These are phyloP conservation scores for Penicillium crustosum DNA, from an alignment of 2,329 filamentous ascomycete species.

Conservation along the genomic window DNA sequence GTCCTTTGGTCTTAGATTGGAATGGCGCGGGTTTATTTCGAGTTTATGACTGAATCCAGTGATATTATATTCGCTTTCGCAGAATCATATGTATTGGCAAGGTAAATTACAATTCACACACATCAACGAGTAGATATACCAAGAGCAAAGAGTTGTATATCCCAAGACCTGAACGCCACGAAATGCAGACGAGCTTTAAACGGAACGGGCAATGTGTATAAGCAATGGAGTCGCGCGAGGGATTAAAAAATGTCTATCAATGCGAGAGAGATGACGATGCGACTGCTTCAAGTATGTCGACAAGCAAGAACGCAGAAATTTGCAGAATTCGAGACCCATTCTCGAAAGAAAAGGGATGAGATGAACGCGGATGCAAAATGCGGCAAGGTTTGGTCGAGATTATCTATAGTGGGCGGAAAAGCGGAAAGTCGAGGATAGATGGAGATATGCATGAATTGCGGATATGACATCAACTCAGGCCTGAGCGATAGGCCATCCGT, in stretches of 20 bases:
- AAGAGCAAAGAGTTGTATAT: background rate
- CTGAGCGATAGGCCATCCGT: constrained; percentile 35
- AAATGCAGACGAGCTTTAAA: background rate
- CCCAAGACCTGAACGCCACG: background rate
- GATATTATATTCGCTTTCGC: background rate
- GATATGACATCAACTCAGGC: constrained; percentile 14
- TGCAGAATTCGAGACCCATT: background rate
- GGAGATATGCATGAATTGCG: constrained; percentile 1
- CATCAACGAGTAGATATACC: background rate
- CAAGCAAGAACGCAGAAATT: background rate
- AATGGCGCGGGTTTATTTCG: background rate
- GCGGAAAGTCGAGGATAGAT: background rate
- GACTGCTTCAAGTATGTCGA: background rate
- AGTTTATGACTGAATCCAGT: background rate
- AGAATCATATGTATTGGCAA: background rate
- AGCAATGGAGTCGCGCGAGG: background rate
- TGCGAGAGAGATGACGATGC: background rate
- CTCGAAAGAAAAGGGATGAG: background rate
- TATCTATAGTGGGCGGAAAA: background rate
- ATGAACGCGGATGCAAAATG: background rate
- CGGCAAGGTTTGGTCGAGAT: background rate
- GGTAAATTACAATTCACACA: background rate
- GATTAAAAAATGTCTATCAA: background rate
- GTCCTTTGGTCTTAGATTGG: background rate
- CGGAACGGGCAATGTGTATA: background rate